These are phyloP conservation scores for Abrus precatorius DNA, from an alignment of 306 rosid species.

Conservation along the genomic window DNA sequence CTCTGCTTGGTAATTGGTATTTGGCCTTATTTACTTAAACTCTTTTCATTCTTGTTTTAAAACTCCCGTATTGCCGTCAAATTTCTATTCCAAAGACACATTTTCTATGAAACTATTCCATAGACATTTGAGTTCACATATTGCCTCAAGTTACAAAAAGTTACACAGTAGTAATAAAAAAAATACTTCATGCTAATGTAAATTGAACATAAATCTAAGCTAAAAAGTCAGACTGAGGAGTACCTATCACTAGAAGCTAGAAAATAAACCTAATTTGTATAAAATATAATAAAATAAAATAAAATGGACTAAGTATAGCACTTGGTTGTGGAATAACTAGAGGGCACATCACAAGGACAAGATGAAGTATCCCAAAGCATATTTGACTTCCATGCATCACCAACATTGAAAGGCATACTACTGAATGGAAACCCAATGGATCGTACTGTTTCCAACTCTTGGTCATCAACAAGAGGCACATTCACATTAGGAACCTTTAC, in stretches of 20 bases:
- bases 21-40: slow-evolving; percentile 17
- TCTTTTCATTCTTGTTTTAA: slow-evolving; percentile 41
- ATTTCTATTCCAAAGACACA: slow-evolving; percentile 50
- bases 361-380: slow-evolving; percentile 78
- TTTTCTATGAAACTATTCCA: slow-evolving; percentile 10
- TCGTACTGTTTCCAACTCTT: slow-evolving; percentile 55
- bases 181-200: slow-evolving; percentile 42
- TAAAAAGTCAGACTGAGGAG: slow-evolving; percentile 44
- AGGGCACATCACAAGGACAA: slow-evolving; percentile 74
- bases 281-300: slow-evolving; percentile 14
- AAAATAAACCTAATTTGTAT: slow-evolving; percentile 49
- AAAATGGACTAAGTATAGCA: slow-evolving; percentile 59
- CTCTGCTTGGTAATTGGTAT: slow-evolving; percentile 12
- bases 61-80: slow-evolving; percentile 40
- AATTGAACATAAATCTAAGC: slow-evolving; percentile 41
- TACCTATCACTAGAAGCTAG: slow-evolving; percentile 46
- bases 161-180: slow-evolving; percentile 12
- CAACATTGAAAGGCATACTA: slow-evolving; percentile 54
- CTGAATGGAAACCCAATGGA: slow-evolving; percentile 60
- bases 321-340: slow-evolving; percentile 65
- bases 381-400: slow-evolving; percentile 79
- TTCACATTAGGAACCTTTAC: slow-evolving; percentile 54
- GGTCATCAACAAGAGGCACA: slow-evolving; percentile 53
- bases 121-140: slow-evolving; percentile 48
- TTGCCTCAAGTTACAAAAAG: slow-evolving; percentile 45